Conservation (phyloP, 2,329 filamentous ascomycete genomes). For the Xylaria sp. region DNA sequence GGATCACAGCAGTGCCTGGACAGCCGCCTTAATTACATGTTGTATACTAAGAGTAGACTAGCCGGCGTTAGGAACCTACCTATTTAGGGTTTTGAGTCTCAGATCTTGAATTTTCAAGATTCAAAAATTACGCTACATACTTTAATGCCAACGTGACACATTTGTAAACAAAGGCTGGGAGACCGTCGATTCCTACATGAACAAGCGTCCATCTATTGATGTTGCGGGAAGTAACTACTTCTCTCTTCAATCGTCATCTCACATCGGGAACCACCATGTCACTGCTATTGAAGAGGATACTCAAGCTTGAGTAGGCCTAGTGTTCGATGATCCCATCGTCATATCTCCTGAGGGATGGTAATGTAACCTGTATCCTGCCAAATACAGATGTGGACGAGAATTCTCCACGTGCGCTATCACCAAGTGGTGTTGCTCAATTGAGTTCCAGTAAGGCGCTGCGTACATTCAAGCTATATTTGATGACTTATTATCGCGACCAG, state of each 20-base stretch:
- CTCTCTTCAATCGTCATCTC: constrained; percentile 22
- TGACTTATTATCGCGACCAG: constrained; percentile 1
- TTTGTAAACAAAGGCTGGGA: neutral
- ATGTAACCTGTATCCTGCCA: neutral
- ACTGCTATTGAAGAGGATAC: neutral
- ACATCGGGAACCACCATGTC: constrained; percentile 11
- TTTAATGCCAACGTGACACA: neutral
- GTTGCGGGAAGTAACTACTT: too few relatives aligned
- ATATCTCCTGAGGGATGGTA: constrained; percentile 5
- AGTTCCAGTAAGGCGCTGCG: neutral
- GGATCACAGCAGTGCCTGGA: constrained; percentile 3
- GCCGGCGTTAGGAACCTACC: constrained; percentile 17
- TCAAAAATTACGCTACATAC: neutral
- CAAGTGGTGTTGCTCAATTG: constrained; percentile 12
- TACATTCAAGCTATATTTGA: neutral
- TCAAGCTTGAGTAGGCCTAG: constrained; percentile 14
- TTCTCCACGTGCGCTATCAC: constrained; percentile 11
- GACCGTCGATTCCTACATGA: neutral
- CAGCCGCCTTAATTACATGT: constrained; percentile 15
- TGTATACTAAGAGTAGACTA: neutral
- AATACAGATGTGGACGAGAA: neutral
- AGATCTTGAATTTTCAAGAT: neutral
- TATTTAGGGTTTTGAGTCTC: neutral
- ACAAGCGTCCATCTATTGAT: neutral
- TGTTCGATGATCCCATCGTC: constrained; percentile 31